phyloP scores from a whole-genome alignment of 2,329 filamentous ascomycete genomes.

The Exophiala sp. region DNA sequence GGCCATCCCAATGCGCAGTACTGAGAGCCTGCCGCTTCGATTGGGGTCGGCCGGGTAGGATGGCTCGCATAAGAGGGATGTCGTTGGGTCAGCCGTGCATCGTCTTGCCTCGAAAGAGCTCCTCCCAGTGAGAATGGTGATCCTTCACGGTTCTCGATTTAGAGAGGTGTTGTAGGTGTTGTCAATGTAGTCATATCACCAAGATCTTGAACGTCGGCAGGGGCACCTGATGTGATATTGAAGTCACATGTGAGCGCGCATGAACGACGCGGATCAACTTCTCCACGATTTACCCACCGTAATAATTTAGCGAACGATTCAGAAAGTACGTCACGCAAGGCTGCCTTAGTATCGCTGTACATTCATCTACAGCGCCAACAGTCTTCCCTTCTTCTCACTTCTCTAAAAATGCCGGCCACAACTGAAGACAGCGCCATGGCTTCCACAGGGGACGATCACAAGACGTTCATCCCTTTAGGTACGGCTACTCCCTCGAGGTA shows the following conservation, averaged over 20 bases:
- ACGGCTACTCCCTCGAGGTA: background rate
- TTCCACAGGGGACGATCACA: constrained; percentile 9
- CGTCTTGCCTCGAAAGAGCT: too few species aligned
- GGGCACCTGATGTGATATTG: too few species aligned
- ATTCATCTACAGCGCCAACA: background rate
- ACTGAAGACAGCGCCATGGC: background rate
- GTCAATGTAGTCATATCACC: too few species aligned
- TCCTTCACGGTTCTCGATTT: too few species aligned
- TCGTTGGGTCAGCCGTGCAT: background rate
- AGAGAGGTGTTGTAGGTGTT: too few species aligned
- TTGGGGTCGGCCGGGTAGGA: constrained; percentile 75
- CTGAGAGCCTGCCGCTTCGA: constrained; percentile 73
- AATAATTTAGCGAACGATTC: background rate
- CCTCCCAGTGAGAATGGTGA: too few species aligned
- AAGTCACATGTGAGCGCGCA: too few species aligned
- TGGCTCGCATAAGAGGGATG: constrained; percentile 64
- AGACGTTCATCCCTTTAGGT: constrained; percentile 21
- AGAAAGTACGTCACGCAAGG: constrained; percentile 14
- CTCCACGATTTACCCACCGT: too few species aligned
- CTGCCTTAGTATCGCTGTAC: constrained; percentile 10
- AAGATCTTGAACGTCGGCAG: too few species aligned
- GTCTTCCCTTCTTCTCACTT: background rate
- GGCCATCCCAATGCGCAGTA: constrained; percentile 68
- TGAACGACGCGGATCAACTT: too few species aligned
- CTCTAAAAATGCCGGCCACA: background rate